Conservation (phyloP, 2,329 filamentous ascomycete genomes). For the Trichophyton schoenleinii region DNA sequence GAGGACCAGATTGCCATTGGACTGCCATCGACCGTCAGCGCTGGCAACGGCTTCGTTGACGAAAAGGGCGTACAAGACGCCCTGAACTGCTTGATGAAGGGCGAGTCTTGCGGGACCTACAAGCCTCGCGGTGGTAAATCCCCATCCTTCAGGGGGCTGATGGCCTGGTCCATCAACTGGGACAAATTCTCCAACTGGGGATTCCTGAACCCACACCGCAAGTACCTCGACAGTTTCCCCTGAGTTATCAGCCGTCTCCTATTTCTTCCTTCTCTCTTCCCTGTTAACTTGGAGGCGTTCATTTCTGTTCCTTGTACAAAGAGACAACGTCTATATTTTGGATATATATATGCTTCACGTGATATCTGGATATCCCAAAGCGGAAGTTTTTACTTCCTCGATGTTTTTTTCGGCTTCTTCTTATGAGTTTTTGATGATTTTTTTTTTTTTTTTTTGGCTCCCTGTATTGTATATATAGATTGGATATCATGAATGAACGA, state of each 20-base stretch:
- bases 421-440: not conserved
- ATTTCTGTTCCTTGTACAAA: not conserved
- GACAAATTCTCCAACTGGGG: slow-evolving; percentile 4
- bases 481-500: not conserved
- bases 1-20: slow-evolving; percentile 7
- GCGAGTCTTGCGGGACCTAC: slow-evolving; percentile 3
- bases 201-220: slow-evolving; percentile 2
- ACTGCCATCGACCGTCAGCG: not conserved
- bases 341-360: not conserved
- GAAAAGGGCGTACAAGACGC: not conserved
- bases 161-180: slow-evolving; percentile 8
- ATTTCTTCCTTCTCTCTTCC: not conserved
- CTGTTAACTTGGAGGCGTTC: not conserved
- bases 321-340: not conserved
- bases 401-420: not conserved
- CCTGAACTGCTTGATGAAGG: slow-evolving; percentile 4
- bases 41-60: slow-evolving; percentile 5
- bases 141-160: not conserved
- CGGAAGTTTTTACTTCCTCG: not conserved
- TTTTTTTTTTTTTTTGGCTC: not conserved
- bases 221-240: slow-evolving; percentile 1
- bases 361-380: not conserved
- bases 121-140: slow-evolving; percentile 3
- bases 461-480: not conserved
- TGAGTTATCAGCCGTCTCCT: not conserved